Percentiles rank a stretch among this genome's conserved stretches.
These are phyloP conservation scores for Mortierella polycephala DNA, from an alignment of 371 early-diverging fungal genomes.

Conservation along the genomic window DNA sequence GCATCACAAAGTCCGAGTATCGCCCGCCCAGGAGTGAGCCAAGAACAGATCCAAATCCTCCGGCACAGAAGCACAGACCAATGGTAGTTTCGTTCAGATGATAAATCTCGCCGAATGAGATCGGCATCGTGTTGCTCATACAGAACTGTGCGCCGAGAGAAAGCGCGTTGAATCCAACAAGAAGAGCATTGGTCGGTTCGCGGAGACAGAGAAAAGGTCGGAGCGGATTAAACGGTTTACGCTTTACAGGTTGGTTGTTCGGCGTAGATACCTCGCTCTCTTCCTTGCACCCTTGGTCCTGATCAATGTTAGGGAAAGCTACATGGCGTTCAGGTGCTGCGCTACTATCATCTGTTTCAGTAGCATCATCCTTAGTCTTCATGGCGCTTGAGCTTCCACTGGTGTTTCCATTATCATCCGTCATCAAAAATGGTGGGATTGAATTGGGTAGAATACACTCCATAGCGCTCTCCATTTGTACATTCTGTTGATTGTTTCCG, in stretches of 20 bases:
- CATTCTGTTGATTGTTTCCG: background rate
- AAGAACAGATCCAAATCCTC: conserved; percentile 59
- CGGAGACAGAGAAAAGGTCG: conserved; percentile 41
- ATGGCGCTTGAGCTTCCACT: background rate
- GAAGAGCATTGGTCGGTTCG: conserved; percentile 28
- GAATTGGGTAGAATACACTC: conserved; percentile 35
- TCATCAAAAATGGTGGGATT: conserved; percentile 22
- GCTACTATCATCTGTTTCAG: conserved; percentile 3
- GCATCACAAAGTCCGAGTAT: conserved; percentile 60
- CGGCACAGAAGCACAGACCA: conserved; percentile 60
- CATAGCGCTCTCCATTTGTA: conserved; percentile 19
- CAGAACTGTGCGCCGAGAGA: conserved; percentile 42
- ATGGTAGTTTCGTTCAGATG: conserved; percentile 50
- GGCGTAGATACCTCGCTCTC: background rate
- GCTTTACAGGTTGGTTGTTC: background rate
- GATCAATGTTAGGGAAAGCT: conserved; percentile 16
- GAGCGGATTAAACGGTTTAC: conserved; percentile 46
- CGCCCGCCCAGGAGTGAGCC: conserved; percentile 62
- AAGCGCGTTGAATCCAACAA: conserved; percentile 36
- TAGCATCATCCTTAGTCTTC: background rate
- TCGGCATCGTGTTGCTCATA: conserved; percentile 58
- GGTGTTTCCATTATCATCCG: conserved; percentile 6
- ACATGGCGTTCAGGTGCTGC: conserved; percentile 18
- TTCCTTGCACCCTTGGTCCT: conserved; percentile 1
- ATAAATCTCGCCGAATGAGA: conserved; percentile 55